phyloP scores from a whole-genome alignment of 2,329 filamentous ascomycete genomes.

The Calonectria honghensis region DNA sequence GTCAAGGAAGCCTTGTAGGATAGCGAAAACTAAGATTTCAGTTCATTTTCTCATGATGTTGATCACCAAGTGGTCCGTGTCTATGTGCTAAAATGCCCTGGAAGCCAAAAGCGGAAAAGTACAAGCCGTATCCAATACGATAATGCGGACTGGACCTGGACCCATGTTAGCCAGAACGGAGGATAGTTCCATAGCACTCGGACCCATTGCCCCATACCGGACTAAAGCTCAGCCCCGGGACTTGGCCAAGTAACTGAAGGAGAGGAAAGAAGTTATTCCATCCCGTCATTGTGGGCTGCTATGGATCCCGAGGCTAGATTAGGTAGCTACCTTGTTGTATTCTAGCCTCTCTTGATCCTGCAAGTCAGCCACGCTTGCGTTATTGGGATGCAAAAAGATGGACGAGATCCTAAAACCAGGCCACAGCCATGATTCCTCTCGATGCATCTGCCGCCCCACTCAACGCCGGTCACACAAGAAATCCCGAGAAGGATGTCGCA shows the following conservation, averaged over 20 bases:
- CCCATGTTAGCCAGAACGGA: background rate
- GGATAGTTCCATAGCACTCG: background rate
- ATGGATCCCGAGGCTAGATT: background rate
- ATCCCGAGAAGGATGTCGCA: slow-evolving; percentile 34
- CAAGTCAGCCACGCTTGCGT: background rate
- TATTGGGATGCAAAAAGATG: slow-evolving; percentile 4
- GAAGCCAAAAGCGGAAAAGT: background rate
- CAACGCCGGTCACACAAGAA: slow-evolving; percentile 32
- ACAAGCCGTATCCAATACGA: slow-evolving; percentile 1
- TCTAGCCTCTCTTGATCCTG: background rate
- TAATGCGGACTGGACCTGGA: background rate
- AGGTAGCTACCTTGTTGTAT: background rate
- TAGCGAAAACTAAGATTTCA: background rate
- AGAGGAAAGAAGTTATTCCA: background rate
- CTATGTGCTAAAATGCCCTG: background rate
- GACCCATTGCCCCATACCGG: background rate
- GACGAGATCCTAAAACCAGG: background rate
- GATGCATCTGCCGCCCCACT: slow-evolving; percentile 28
- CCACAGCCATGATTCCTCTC: slow-evolving; percentile 20
- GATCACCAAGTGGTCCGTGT: background rate
- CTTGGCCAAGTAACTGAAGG: no score
- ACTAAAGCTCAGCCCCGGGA: background rate
- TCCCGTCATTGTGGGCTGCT: background rate
- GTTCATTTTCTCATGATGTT: background rate
- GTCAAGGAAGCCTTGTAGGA: background rate